phyloP scores from a whole-genome alignment of 441 rosid genomes.

The Viola pubescens region DNA sequence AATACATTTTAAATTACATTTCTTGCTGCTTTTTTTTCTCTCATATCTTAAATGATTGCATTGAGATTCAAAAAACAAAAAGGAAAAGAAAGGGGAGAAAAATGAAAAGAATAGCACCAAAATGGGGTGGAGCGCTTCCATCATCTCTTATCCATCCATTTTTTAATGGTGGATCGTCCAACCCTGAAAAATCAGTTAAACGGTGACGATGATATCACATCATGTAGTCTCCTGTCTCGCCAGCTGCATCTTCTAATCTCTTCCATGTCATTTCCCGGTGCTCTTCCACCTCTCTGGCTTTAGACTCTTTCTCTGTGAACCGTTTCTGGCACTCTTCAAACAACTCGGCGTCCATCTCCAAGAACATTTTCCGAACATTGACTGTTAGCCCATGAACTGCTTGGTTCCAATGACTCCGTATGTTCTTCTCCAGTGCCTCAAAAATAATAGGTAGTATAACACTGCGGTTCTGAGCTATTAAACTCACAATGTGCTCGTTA shows the following conservation, averaged over 20 bases:
- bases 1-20: slow-evolving; percentile 33
- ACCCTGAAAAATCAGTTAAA: slow-evolving; percentile 25
- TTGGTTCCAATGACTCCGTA: slow-evolving; percentile 75
- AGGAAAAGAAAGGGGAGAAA: slow-evolving; percentile 13
- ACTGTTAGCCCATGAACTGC: slow-evolving; percentile 78
- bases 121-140: slow-evolving; percentile 17
- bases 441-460: slow-evolving; percentile 67
- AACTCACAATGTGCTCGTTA: slow-evolving; percentile 70
- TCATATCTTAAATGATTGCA: slow-evolving; percentile 24
- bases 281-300: slow-evolving; percentile 60
- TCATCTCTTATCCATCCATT: slow-evolving; percentile 10
- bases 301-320: slow-evolving; percentile 52
- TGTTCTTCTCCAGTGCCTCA: slow-evolving; percentile 73
- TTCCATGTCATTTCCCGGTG: slow-evolving; percentile 70
- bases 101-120: slow-evolving; percentile 32
- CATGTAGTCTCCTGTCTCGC: slow-evolving; percentile 44
- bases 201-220: slow-evolving; percentile 58
- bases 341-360: slow-evolving; percentile 76
- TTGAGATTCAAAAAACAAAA: slow-evolving; percentile 14
- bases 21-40: slow-evolving; percentile 15
- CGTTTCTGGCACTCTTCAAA: slow-evolving; percentile 69
- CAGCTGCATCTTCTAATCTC: slow-evolving; percentile 68
- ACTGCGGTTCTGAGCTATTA: slow-evolving; percentile 66
- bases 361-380: slow-evolving; percentile 74
- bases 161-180: slow-evolving; percentile 10